Evolutionary conservation across 345 rosid species (phyloP), one percentile per base, ranked within the genome.

Genomic region (Garcia nutans): DNA sequence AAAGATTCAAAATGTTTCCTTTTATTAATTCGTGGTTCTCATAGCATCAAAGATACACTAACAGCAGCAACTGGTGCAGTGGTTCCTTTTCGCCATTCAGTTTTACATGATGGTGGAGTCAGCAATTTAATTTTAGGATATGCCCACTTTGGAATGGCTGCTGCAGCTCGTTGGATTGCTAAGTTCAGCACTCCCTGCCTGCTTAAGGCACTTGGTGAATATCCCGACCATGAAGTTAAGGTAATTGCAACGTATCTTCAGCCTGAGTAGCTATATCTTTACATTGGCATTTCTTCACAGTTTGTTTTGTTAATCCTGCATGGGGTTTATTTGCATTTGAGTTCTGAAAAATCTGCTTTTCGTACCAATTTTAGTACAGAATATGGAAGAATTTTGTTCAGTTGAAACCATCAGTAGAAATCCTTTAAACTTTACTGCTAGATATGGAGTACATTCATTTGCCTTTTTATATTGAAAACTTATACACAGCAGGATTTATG

Each of bases 131-230:
- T 96, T 78, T 87, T 96, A 84, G 99, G 99, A 68, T 96, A 96
- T 61, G 99, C 99, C 5, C 99, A 96, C 75, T 96, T 92, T 67
- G 99, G 99, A 82, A 96, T 96, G 99, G 99, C 92, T 86, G 99
- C 99, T 82, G 98, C 99, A 52, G 98, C 98, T 79, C 93, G 93
- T 26, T 96, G 98, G 98, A 96, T 93, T 85, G 97, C 99, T 63
- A 93, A 93, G 79, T 90, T 93, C 19, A 88, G 91, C 82, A 85
- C 90, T 82, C 95, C 99, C 73, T 92, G 84, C 84, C 84, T 96
- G 75, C 84, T 88, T 20, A 88, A 87, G 73, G 97, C 90, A 20
- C 88, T 92, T 72, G 76, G 72, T 71, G 97, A 93, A 70, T 78
- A 81, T 82, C 98, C 97, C 10, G 91, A 86, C 80, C 89, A 84